phyloP scores from a whole-genome alignment of 345 rosid species.

The Microcos paniculata region DNA sequence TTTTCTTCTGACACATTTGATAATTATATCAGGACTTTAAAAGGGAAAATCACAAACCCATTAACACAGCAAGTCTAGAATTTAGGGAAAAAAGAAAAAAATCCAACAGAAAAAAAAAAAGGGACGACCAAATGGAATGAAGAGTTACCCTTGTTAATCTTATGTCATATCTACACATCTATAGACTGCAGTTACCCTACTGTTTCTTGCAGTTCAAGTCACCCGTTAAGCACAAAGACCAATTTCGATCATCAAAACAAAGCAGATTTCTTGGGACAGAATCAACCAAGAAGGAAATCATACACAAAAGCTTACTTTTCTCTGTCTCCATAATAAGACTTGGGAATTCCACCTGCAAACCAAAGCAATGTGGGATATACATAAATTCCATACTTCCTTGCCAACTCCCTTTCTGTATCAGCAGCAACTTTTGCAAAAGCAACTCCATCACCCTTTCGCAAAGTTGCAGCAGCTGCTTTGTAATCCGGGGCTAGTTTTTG shows the following conservation, averaged over 20 bases:
- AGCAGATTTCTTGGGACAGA: neutral
- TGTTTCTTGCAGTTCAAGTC: too few species aligned
- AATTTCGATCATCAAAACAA: neutral
- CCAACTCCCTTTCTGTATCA: slow-evolving; percentile 12
- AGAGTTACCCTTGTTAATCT: too few species aligned
- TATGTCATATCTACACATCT: too few species aligned
- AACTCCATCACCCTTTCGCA: slow-evolving; percentile 45
- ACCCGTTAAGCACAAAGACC: neutral
- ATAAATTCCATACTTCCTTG: slow-evolving; percentile 5
- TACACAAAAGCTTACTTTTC: neutral
- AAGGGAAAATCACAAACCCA: too few species aligned
- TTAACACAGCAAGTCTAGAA: too few species aligned
- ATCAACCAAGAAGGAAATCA: neutral
- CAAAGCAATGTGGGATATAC: slow-evolving; percentile 19
- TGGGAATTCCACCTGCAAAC: slow-evolving; percentile 10
- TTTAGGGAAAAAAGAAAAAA: too few species aligned
- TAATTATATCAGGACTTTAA: too few species aligned
- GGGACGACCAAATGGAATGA: too few species aligned
- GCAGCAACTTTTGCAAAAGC: slow-evolving; percentile 42
- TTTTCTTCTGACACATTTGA: too few species aligned
- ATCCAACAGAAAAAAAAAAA: too few species aligned
- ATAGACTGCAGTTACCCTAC: too few species aligned
- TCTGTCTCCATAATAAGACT: neutral
- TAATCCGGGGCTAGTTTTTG: slow-evolving; percentile 38
- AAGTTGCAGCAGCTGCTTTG: slow-evolving; percentile 48